A percentile compares a stretch with the other conserved stretches of the same genome.
These are phyloP conservation scores for Geranium incanum DNA, from an alignment of 441 rosid species.

Conservation along the genomic window DNA sequence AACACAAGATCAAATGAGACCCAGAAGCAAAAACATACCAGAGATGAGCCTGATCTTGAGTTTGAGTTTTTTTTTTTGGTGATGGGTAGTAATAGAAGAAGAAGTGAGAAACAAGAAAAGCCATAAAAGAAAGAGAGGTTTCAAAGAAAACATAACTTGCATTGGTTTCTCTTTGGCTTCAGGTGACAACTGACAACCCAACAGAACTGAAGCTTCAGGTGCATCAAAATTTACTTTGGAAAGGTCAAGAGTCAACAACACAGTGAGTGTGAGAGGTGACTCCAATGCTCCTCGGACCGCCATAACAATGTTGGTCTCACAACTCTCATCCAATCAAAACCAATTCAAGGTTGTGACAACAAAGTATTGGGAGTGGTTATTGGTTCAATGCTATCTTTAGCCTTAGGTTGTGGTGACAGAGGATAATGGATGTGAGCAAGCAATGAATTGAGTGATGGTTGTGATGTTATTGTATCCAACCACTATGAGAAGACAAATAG, in stretches of 20 bases:
- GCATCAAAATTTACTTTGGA: slow-evolving; percentile 27
- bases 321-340: slow-evolving; percentile 2
- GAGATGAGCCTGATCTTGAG: slow-evolving; percentile 16
- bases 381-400: no score
- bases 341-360: no score
- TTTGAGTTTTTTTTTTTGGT: slow-evolving; percentile 1
- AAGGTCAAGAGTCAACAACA: slow-evolving; percentile 29
- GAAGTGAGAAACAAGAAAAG: slow-evolving; percentile 29
- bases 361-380: no score
- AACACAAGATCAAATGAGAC: not conserved
- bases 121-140: slow-evolving; percentile 7
- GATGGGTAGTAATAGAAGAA: slow-evolving; percentile 9
- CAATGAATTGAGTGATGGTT: not conserved
- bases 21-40: slow-evolving; percentile 17
- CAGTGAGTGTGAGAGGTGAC: not conserved
- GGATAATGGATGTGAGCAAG: not conserved
- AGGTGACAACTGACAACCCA: slow-evolving; percentile 28
- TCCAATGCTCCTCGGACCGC: not conserved
- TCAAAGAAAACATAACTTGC: not conserved
- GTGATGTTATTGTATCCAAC: not conserved
- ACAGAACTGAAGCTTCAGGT: slow-evolving; percentile 36
- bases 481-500: slow-evolving; percentile 1
- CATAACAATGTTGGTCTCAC: not conserved
- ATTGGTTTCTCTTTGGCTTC: not conserved
- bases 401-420: not conserved